These are phyloP conservation scores for Lunularia cruciata DNA, from an alignment of 225 moss, liverwort and hornwort genomes.

Conservation along the genomic window DNA sequence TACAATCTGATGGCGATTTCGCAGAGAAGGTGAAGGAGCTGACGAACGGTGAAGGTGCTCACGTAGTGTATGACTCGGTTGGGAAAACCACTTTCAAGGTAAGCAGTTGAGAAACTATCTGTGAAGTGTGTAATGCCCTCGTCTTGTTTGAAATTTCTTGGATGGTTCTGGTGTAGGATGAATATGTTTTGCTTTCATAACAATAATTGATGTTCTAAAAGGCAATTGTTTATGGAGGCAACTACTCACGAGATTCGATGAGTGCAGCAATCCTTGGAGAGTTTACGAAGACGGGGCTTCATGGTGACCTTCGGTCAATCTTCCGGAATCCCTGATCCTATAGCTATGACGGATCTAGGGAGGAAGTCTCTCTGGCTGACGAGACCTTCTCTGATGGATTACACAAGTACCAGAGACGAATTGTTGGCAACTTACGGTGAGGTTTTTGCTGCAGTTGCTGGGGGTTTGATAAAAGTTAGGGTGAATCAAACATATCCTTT, in stretches of 20 bases:
- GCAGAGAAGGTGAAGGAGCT: constrained; percentile 71
- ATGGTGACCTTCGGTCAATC: constrained; percentile 68
- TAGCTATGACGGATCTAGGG: constrained; percentile 37
- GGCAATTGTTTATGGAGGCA: no score
- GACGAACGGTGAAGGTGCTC: constrained; percentile 61
- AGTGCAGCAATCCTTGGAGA: constrained; percentile 65
- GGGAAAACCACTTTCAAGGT: constrained; percentile 86
- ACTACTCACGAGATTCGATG: constrained; percentile 2
- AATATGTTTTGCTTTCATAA: no score
- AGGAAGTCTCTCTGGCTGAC: constrained; percentile 52
- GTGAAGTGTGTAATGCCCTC: background rate
- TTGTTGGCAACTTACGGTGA: constrained; percentile 53
- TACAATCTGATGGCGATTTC: constrained; percentile 67
- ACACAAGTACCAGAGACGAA: constrained; percentile 54
- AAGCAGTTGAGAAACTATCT: background rate
- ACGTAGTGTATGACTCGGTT: constrained; percentile 81
- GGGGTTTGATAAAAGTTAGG: constrained; percentile 57
- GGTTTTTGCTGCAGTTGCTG: constrained; percentile 56
- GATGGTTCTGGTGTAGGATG: no score
- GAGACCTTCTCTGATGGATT: constrained; percentile 52
- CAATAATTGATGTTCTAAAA: no score
- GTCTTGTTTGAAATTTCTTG: no score
- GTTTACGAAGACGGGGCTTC: constrained; percentile 55
- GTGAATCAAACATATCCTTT: constrained; percentile 65
- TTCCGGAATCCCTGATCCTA: constrained; percentile 58